Conservation (phyloP, 2,329 filamentous ascomycete species). For the Calonectria hawksworthii region DNA sequence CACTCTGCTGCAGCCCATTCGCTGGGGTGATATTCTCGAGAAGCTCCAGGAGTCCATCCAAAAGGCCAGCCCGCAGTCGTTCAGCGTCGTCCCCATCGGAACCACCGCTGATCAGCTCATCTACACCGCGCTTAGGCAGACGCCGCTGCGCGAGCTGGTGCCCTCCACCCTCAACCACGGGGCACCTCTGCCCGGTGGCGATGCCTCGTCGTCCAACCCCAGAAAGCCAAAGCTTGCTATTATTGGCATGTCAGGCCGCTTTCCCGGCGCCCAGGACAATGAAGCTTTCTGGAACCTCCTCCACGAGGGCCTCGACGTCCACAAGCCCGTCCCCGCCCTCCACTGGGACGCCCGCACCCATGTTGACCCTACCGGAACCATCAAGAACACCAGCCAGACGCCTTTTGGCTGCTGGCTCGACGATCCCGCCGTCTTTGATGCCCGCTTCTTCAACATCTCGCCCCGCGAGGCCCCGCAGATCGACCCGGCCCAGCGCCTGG, state of each 20-base stretch:
- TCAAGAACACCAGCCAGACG: slow-evolving; percentile 68
- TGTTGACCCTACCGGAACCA: slow-evolving; percentile 70
- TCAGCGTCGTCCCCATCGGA: slow-evolving; percentile 25
- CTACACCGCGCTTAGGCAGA: slow-evolving; percentile 39
- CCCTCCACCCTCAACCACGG: neutral
- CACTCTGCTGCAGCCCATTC: slow-evolving; percentile 29
- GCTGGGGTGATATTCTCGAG: slow-evolving; percentile 32
- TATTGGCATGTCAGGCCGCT: slow-evolving; percentile 75
- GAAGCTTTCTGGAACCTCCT: slow-evolving; percentile 76
- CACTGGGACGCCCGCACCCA: slow-evolving; percentile 41
- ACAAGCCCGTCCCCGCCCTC: slow-evolving; percentile 62
- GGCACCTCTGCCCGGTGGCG: rapidly evolving
- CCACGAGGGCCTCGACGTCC: slow-evolving; percentile 75
- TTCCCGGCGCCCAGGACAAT: slow-evolving; percentile 70
- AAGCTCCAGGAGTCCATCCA: slow-evolving; percentile 8
- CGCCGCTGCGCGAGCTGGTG: slow-evolving; percentile 24
- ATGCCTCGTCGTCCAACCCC: neutral
- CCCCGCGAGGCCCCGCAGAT: slow-evolving; percentile 55
- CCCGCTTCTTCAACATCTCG: slow-evolving; percentile 81
- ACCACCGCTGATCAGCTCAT: slow-evolving; percentile 37
- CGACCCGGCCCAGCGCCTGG: slow-evolving; percentile 76
- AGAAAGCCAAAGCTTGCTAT: slow-evolving; percentile 61
- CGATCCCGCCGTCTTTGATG: slow-evolving; percentile 76
- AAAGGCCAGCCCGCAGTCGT: slow-evolving; percentile 12
- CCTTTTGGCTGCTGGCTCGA: slow-evolving; percentile 66